Conservation (phyloP, 2,329 filamentous ascomycete species). For the Knufia fluminis region DNA sequence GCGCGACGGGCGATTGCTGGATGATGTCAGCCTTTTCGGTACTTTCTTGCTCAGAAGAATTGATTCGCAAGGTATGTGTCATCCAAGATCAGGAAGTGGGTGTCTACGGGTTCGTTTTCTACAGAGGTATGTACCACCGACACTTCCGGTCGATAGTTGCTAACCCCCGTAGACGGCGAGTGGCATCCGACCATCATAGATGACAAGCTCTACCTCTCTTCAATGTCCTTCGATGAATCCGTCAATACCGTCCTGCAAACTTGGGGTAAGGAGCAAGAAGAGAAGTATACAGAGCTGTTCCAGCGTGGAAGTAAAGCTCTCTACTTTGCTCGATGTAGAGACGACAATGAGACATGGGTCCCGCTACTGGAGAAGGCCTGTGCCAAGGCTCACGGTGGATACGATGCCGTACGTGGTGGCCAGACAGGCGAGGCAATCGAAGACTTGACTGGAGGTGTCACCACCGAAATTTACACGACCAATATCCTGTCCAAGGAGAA, state of each 20-base stretch:
- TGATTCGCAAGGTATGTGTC: slow-evolving; percentile 67
- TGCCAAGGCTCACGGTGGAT: slow-evolving; percentile 77
- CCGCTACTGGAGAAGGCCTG: slow-evolving; percentile 74
- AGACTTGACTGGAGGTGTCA: slow-evolving; percentile 47
- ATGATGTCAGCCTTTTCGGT: slow-evolving; percentile 72
- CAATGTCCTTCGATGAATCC: slow-evolving; percentile 71
- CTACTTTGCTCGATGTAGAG: slow-evolving; percentile 67
- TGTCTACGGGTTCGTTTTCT: slow-evolving; percentile 79
- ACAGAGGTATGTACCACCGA: slow-evolving; percentile 45
- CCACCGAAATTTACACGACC: slow-evolving; percentile 36
- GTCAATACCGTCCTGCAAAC: slow-evolving; percentile 46
- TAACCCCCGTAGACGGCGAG: slow-evolving; percentile 55
- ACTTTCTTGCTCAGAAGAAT: slow-evolving; percentile 59
- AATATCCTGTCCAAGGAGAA: slow-evolving; percentile 56
- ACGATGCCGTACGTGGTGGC: slow-evolving; percentile 63
- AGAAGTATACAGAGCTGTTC: slow-evolving; percentile 60
- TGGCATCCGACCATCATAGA: slow-evolving; percentile 90
- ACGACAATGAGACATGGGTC: slow-evolving; percentile 74
- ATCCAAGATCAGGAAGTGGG: slow-evolving; percentile 62
- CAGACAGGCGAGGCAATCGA: slow-evolving; percentile 57
- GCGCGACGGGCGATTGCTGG: slow-evolving; percentile 75
- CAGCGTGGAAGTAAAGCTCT: slow-evolving; percentile 68
- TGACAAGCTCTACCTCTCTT: slow-evolving; percentile 78
- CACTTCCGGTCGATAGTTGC: background rate
- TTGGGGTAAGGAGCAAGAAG: slow-evolving; percentile 54